A percentile compares a stretch with the other conserved stretches of the same genome.
Conservation (phyloP, 495 filamentous ascomycete species). For the Penicillium arizonense region DNA sequence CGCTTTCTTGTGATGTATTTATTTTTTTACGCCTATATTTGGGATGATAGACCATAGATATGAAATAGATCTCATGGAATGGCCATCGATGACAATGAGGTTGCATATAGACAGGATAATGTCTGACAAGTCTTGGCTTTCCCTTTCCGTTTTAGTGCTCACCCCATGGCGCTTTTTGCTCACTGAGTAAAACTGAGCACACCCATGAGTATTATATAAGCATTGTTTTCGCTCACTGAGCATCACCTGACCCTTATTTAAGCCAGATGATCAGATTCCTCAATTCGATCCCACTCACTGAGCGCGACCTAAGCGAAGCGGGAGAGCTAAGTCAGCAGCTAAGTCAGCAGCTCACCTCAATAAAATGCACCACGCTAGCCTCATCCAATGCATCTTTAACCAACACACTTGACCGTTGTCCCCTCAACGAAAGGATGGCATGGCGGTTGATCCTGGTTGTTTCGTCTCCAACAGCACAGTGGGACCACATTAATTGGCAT, state of each 20-base stretch:
- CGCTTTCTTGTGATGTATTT: slow-evolving; percentile 9
- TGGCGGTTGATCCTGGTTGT: too few species aligned
- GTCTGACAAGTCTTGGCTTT: too few species aligned
- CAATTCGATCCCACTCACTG: too few species aligned
- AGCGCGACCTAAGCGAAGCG: too few species aligned
- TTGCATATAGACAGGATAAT: not conserved
- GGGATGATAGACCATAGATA: slow-evolving; percentile 7
- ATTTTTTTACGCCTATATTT: not conserved
- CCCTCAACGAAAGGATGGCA: not conserved
- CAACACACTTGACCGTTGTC: not conserved
- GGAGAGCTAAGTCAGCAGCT: not conserved
- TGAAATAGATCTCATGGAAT: slow-evolving; percentile 15
- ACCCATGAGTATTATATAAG: too few species aligned
- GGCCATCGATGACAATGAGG: not conserved
- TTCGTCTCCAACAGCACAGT: not conserved
- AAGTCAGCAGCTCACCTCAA: slow-evolving; percentile 13
- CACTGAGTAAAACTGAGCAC: too few species aligned
- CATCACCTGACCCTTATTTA: not conserved
- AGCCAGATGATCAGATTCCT: too few species aligned
- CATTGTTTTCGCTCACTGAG: not conserved
- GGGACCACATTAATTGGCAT: not conserved
- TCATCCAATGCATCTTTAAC: not conserved
- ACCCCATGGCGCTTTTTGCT: too few species aligned
- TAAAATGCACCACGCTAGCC: slow-evolving; percentile 3
- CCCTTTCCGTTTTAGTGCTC: too few species aligned